Evolutionary conservation across 805 yeast species (phyloP).

Genomic region (Kuraishia piskuri): DNA sequence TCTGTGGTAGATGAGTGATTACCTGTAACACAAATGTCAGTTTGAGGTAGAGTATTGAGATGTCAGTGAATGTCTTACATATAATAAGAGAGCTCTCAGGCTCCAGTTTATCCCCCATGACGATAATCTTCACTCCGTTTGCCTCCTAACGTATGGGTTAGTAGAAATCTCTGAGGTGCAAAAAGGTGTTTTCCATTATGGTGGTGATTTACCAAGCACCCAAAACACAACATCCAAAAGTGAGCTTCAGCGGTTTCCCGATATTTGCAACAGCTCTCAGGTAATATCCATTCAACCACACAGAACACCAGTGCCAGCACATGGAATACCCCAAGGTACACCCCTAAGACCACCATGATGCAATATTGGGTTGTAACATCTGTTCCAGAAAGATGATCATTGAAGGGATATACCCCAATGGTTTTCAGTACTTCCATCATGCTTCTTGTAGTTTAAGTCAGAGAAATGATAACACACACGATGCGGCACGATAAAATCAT

Average conservation of each 20-base stretch:
- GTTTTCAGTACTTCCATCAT: slow-evolving; percentile 24
- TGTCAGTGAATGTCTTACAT: background rate
- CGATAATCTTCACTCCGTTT: slow-evolving; percentile 26
- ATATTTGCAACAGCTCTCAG: slow-evolving; percentile 14
- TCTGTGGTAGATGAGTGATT: slow-evolving; percentile 71
- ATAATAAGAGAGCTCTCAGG: slow-evolving; percentile 26
- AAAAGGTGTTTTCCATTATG: background rate
- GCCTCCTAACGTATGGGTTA: slow-evolving; percentile 16
- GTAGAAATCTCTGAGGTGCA: background rate
- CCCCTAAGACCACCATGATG: slow-evolving; percentile 12
- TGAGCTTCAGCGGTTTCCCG: slow-evolving; percentile 12
- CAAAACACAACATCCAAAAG: slow-evolving; percentile 25
- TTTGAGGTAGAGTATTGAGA: background rate
- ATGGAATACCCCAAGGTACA: slow-evolving; percentile 15
- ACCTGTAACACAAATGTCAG: slow-evolving; percentile 12
- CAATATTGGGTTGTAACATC: slow-evolving; percentile 13
- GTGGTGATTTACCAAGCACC: slow-evolving; percentile 18
- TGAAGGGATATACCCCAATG: slow-evolving; percentile 20
- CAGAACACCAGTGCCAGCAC: slow-evolving; percentile 12
- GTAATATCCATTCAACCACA: slow-evolving; percentile 4
- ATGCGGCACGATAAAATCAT: no score
- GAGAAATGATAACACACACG: no score
- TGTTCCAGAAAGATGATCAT: slow-evolving; percentile 8
- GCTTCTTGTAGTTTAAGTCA: background rate
- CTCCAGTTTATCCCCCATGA: slow-evolving; percentile 35